Percentiles rank a stretch among this genome's conserved stretches.
phyloP scores from a whole-genome alignment of 108 stramenopile species.

The Nitzschia palea region DNA sequence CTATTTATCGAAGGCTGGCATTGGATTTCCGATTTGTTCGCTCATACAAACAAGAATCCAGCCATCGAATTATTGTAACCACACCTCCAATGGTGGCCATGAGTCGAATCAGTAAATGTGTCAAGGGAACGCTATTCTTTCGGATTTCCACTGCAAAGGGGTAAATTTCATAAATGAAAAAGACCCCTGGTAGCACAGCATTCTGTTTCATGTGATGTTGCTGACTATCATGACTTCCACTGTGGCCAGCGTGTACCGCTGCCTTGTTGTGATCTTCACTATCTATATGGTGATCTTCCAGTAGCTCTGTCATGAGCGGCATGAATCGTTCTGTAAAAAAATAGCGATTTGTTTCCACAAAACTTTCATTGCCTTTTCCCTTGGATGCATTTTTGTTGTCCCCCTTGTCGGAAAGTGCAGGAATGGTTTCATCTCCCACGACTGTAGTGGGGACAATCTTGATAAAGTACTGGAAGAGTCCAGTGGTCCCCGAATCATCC shows the following conservation, averaged over 20 bases:
- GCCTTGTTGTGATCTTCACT: constrained; percentile 26
- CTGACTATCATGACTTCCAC: constrained; percentile 52
- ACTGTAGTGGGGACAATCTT: constrained; percentile 92
- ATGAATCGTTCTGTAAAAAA: constrained; percentile 88
- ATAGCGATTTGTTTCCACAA: constrained; percentile 81
- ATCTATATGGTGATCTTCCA: constrained; percentile 40
- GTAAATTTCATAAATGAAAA: constrained; percentile 98
- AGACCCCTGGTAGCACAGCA: constrained; percentile 91
- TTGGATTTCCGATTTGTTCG: background rate
- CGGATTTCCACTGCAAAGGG: constrained; percentile 95
- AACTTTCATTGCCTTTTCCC: constrained; percentile 4
- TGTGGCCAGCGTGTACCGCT: constrained; percentile 50
- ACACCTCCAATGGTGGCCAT: constrained; percentile 96
- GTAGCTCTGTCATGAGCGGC: constrained; percentile 79
- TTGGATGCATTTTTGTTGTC: constrained; percentile 1
- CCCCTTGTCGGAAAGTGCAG: background rate
- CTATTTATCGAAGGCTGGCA: background rate
- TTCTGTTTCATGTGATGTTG: constrained; percentile 78
- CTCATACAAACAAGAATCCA: constrained; percentile 59
- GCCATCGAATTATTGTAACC: constrained; percentile 79
- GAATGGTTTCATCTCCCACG: constrained; percentile 34
- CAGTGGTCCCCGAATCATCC: constrained; percentile 75
- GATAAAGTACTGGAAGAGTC: constrained; percentile 95
- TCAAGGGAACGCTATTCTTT: constrained; percentile 65
- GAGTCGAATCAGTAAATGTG: constrained; percentile 88